phyloP scores from a whole-genome alignment of 345 rosid genomes.

The Eucalyptus sideroxylon region DNA sequence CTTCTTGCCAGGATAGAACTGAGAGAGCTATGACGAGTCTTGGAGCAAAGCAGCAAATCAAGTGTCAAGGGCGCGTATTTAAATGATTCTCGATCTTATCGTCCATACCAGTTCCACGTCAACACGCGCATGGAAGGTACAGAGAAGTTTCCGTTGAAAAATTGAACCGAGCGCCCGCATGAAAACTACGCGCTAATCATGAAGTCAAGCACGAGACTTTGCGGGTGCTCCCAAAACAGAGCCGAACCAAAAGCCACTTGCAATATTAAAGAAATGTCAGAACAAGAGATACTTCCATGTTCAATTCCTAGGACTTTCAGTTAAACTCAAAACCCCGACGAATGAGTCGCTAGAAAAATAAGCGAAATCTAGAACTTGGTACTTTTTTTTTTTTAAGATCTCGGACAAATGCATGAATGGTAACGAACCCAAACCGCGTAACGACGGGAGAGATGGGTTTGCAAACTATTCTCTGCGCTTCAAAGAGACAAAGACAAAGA shows the following conservation, averaged over 20 bases:
- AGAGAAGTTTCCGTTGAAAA: not conserved
- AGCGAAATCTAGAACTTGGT: not conserved
- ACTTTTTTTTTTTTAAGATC: not conserved
- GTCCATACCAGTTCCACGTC: no score
- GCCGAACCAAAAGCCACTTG: not conserved
- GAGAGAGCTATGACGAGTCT: not conserved
- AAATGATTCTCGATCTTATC: not conserved
- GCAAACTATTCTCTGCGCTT: not conserved
- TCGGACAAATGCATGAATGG: not conserved
- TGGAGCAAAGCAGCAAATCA: not conserved
- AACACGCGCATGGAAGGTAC: not conserved
- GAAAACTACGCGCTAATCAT: not conserved
- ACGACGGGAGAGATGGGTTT: not conserved
- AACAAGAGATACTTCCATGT: not conserved
- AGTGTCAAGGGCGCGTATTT: not conserved
- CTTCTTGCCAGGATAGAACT: not conserved
- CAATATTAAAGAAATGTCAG: not conserved
- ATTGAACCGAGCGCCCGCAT: not conserved
- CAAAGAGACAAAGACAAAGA: not conserved
- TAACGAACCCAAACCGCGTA: not conserved
- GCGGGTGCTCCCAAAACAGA: not conserved
- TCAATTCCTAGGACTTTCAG: not conserved
- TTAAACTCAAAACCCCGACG: not conserved
- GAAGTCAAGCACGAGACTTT: not conserved
- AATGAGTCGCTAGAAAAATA: not conserved